Base-by-base conservation (phyloP, 345 rosid genomes). In the Populus euphratica region DNA sequence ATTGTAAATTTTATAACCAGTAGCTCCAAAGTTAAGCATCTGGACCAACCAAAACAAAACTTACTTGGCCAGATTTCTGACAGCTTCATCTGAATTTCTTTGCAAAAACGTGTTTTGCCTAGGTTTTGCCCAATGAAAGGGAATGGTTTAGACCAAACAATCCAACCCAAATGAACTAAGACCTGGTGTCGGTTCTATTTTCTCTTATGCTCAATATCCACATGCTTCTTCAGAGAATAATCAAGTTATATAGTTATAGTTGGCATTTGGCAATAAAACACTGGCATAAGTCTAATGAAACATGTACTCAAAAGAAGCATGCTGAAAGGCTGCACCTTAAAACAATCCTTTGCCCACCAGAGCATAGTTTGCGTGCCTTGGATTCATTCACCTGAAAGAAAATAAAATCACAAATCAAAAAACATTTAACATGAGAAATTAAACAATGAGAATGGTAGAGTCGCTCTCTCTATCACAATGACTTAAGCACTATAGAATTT, bases 311-410 rank as follows among this genome's bases (percentile, higher is more conserved):
- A 25, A 70, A 72, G 12, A 69, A 78, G 70, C 77, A 79, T 9
- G 11, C 82, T 11, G 47, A 65, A 56, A 27, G 23, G n/a, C 33
- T 12, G 38, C 81, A 93, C 99, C 98, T 93, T 86, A 93, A 76
- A 73, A 79, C 68, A 68, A 95, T 82, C 62, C 83, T 84, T 82
- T 89, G 90, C 73, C 81, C 75, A 52, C 93, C 91, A 77, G 83
- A 79, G 71, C 77, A 78, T 50, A 93, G 91, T 82, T 72, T 69
- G 80, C 79, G 39, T 75, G 90, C 89, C 88, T 88, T 93, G 84
- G 89, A 69, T 63, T 89, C 89, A 78, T 95, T 93, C 85, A 95
- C 97, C 99, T 95, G 80, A 73, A 86, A 83, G 62, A 74, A 84
- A 44, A 10, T 72, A 80, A 29, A 68, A 38, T 23, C 10, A 25